Evolutionary conservation across 2,329 filamentous ascomycete species (phyloP), one percentile per base, ranked within the genome.

Genomic region (Fusarium gaditjirri): DNA sequence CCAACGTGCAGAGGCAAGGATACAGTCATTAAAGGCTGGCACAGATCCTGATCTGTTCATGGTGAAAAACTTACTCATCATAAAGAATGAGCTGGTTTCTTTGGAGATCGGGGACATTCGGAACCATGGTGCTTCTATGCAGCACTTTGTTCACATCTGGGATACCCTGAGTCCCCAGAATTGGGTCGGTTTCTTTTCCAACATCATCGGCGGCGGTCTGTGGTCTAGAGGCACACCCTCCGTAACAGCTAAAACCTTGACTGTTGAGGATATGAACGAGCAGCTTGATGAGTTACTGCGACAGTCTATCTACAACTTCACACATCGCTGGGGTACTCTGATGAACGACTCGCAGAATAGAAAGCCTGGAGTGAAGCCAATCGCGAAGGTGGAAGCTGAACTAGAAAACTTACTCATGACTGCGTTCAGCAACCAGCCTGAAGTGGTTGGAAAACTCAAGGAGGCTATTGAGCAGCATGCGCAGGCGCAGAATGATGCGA

Each of bases 1-100:
- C 23, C 89, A 94, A 71, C 88, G 91, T 55, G 95, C 94, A 33
- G 93, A 94, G 73, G 84, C 87, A 10, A 89, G 89, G 67, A 92
- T 97, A 74, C 88, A 90, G 61, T 87, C 87, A 39, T 90, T 89
- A 70, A 87, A 85, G 72, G 78, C 81, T 61, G 85, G 87, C 27
- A 79, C 91, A 11, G 94, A 98, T 79, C 89, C 93, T 0, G 93
- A 97, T 74, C 87, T 99, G 8, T 99, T 99, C 82, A 91, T 98
- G 78, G 92, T 99, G 76, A 96, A 95, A 76, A 97, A 99, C 79
- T 88, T 99, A 4, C 91, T 99, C 54, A 92, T 98, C 54, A 89
- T 99, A 56, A 98, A 98, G 82, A 97, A 98, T 79, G 94, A 98
- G 80, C 93, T 99, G 56, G 91, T 99, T 31, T 95, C 95, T 14